A percentile compares a stretch with the other conserved stretches of the same genome.
These are phyloP conservation scores for Urtica urens DNA, from an alignment of 306 rosid species.

Conservation along the genomic window DNA sequence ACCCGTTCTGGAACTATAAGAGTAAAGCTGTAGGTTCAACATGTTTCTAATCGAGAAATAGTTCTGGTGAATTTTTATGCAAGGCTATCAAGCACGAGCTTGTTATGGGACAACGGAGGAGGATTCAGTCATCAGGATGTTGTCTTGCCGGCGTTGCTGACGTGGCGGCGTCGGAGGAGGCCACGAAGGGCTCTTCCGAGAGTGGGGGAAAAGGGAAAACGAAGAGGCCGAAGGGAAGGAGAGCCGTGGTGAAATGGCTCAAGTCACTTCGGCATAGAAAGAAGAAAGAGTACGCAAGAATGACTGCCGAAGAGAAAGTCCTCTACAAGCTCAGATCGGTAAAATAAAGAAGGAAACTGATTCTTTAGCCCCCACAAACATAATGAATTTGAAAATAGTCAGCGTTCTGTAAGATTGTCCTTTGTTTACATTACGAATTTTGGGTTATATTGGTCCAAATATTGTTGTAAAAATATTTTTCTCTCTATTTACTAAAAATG, in stretches of 20 bases:
- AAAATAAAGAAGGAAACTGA: no score
- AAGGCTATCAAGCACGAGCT: conserved; percentile 35
- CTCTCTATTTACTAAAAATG: no score
- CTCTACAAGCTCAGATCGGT: conserved; percentile 62
- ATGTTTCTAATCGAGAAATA: conserved; percentile 28
- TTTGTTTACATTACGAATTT: no score
- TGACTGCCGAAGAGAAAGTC: conserved; percentile 73
- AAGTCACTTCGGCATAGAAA: conserved; percentile 78
- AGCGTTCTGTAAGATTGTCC: no score
- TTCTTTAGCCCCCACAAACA: no score
- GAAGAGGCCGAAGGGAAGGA: conserved; percentile 66
- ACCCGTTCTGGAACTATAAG: not conserved
- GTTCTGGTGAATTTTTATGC: conserved; percentile 39
- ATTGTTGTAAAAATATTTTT: no score
- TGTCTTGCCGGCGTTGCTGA: conserved; percentile 15
- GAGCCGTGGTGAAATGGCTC: conserved; percentile 87
- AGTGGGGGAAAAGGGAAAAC: conserved; percentile 33
- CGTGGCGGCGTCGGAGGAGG: conserved; percentile 26
- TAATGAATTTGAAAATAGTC: no score
- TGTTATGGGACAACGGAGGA: conserved; percentile 6
- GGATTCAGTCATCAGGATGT: conserved; percentile 40
- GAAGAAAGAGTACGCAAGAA: conserved; percentile 66
- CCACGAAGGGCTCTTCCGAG: conserved; percentile 17
- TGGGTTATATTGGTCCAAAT: no score
- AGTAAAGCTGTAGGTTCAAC: not conserved